Conservation (phyloP, 176 grass and related monocot species). For the Bonia amplexicaulis region DNA sequence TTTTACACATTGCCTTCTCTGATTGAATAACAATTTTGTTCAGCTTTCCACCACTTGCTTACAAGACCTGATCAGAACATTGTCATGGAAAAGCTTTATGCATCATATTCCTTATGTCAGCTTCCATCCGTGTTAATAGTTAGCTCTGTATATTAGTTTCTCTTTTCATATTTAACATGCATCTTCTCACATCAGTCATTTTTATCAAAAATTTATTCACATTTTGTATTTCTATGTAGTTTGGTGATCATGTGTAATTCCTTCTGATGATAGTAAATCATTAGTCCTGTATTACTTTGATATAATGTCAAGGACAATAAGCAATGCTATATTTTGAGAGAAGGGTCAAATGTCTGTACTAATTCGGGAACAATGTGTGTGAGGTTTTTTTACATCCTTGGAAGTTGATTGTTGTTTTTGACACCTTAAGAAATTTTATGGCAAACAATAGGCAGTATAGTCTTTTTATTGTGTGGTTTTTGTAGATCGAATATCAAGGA, state of each 20-base stretch:
- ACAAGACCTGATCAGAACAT: background rate
- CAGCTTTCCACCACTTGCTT: background rate
- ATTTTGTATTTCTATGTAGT: background rate
- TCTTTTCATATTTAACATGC: constrained; percentile 12
- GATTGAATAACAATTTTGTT: background rate
- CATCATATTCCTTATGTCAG: background rate
- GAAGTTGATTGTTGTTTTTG: background rate
- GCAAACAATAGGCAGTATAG: background rate
- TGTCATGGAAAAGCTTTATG: background rate
- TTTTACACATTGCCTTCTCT: background rate
- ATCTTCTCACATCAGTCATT: background rate
- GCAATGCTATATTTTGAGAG: background rate
- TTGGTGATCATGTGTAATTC: constrained; percentile 1
- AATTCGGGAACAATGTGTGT: background rate
- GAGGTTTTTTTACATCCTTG: background rate
- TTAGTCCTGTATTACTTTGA: background rate
- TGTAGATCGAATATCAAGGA: background rate
- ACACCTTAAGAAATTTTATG: constrained; percentile 3
- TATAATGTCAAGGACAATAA: background rate
- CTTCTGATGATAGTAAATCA: background rate
- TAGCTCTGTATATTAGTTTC: background rate
- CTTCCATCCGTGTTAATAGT: background rate
- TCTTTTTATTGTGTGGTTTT: background rate
- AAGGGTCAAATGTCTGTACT: background rate
- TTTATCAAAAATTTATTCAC: background rate